Evolutionary conservation across 2,329 filamentous ascomycete species (phyloP), one percentile per base, ranked within the genome.

Genomic region (Penicillium sp.): DNA sequence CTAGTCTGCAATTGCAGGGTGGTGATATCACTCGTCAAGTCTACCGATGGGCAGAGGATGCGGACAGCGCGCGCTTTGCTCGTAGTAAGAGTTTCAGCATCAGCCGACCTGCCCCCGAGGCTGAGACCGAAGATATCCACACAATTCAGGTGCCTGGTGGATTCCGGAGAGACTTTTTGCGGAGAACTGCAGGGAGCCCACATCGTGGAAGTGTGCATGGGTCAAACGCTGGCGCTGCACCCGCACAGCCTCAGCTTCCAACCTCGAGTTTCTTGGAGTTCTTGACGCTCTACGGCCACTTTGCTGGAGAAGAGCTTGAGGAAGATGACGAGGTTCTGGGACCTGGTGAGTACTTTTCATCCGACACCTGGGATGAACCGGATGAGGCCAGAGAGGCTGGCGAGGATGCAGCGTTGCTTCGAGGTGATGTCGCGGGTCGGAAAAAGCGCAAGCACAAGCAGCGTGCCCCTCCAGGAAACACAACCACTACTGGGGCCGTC

Each of bases 191-290:
- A n/a, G 85, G 81, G 37, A 91, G 87, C 69, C 86, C 88, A 79
- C 77, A 70, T 78, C 77, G 63, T 77, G 73, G 77, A 74, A 60
- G 75, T 70, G 53, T 75, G 68, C 54, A 65, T 65, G 61, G 69
- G 63, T 72, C 75, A 75, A 72, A 68, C 77, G 72, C 66, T 55
- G 72, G 70, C 67, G 72, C 63, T 69, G 54, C 61, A 43, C 49
- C 70, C 54, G 68, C 76, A 50, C 81, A 82, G 56, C 85, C 85
- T 39, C 86, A 86, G 61, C 81, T 96, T 35, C 87, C 96, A 59
- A 97, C 95, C 0, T 92, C 85, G 65, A 99, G 90, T 76, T 99
- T 99, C 73, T 85, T 99, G 60, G 96, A 99, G 74, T 99, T 99
- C 69, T 75, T 99, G 52, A 93, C 91, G 7, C 84, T 99, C 33